Conservation (phyloP, 1,139 yeast species). For the Suhomyces maxii region DNA sequence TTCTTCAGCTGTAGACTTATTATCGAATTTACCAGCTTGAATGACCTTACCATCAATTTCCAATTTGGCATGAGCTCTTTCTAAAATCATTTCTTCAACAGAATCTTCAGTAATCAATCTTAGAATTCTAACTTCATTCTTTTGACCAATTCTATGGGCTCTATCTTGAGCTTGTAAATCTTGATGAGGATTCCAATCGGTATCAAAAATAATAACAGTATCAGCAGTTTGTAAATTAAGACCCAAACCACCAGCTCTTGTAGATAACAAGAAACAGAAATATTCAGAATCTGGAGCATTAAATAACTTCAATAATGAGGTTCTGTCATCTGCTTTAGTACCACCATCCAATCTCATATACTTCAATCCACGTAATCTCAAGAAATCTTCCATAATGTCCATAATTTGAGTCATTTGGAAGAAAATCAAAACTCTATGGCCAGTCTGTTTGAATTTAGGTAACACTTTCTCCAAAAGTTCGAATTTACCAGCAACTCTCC, state of each 20-base stretch:
- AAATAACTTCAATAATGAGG: conserved; percentile 62
- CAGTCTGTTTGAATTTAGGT: conserved; percentile 73
- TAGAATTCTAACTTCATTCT: conserved; percentile 79
- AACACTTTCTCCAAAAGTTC: conserved; percentile 72
- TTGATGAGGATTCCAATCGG: conserved; percentile 93
- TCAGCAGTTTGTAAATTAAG: conserved; percentile 85
- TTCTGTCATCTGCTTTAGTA: conserved; percentile 82
- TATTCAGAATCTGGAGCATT: conserved; percentile 74
- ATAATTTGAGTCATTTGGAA: conserved; percentile 88
- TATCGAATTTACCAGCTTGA: conserved; percentile 85
- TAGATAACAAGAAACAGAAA: conserved; percentile 74
- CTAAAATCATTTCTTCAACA: conserved; percentile 79
- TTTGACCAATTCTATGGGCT: conserved; percentile 89
- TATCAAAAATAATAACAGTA: conserved; percentile 82
- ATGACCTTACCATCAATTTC: conserved; percentile 88
- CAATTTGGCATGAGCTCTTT: conserved; percentile 77
- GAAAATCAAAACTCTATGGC: conserved; percentile 77
- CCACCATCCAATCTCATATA: conserved; percentile 81
- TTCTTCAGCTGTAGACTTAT: conserved; percentile 78
- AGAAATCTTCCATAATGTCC: conserved; percentile 87
- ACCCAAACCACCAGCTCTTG: conserved; percentile 91
- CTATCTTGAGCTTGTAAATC: conserved; percentile 91
- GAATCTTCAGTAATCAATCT: conserved; percentile 80
- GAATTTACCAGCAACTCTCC: conserved; percentile 80
- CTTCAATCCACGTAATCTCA: conserved; percentile 61